phyloP scores from a whole-genome alignment of 2,329 filamentous ascomycete species.

The Trichoderma sp. region DNA sequence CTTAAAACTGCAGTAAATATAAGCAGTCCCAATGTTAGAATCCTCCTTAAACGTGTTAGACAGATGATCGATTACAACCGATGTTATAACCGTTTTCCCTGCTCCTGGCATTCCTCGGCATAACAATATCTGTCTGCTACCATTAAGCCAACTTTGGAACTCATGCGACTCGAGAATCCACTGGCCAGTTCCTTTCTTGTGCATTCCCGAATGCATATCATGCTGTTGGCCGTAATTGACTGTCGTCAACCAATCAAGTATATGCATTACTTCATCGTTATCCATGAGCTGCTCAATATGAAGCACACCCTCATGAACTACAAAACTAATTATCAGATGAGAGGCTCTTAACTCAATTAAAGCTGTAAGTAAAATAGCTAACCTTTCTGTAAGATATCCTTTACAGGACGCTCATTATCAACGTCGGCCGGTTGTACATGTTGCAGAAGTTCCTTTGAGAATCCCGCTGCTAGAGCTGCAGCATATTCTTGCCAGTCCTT shows the following conservation, averaged over 20 bases:
- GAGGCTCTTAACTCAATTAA: neutral
- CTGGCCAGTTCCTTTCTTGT: conserved; percentile 38
- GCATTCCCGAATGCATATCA: conserved; percentile 27
- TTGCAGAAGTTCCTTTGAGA: neutral
- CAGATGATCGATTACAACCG: conserved; percentile 42
- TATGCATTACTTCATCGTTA: neutral
- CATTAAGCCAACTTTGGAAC: conserved; percentile 33
- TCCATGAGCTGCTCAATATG: neutral
- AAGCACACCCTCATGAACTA: neutral
- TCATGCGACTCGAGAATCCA: conserved; percentile 44
- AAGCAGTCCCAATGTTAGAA: conserved; percentile 37
- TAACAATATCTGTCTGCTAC: conserved; percentile 35
- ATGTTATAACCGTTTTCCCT: conserved; percentile 46
- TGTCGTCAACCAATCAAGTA: conserved; percentile 40
- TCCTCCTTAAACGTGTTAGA: conserved; percentile 22
- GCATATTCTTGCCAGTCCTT: neutral
- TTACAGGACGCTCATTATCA: neutral
- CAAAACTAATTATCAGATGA: neutral
- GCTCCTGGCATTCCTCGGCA: conserved; percentile 47
- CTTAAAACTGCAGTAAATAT: conserved; percentile 40
- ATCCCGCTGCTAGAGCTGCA: neutral
- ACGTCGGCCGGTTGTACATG: neutral
- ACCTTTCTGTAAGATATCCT: neutral
- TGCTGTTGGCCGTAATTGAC: conserved; percentile 39
- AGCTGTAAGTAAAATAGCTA: neutral